These are phyloP conservation scores for Cephalotrichum gorgonifer DNA, from an alignment of 2,329 filamentous ascomycete species.

Conservation along the genomic window DNA sequence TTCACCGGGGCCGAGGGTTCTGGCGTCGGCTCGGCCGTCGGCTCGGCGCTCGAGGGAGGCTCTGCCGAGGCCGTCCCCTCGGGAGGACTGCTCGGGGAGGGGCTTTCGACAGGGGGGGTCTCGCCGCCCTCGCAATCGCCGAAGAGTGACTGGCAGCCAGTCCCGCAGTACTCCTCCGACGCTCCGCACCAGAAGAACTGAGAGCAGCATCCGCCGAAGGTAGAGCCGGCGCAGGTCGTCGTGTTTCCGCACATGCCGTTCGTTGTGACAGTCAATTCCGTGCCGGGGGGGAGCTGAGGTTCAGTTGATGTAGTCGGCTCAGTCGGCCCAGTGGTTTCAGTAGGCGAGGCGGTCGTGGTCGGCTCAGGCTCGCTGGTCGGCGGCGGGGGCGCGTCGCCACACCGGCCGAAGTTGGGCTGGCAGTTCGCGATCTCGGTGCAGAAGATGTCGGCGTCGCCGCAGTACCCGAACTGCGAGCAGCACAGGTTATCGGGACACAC, in stretches of 20 bases:
- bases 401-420: constrained; percentile 21
- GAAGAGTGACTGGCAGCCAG: constrained; percentile 1
- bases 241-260: constrained; percentile 7
- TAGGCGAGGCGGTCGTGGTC: not conserved
- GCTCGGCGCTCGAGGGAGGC: not conserved
- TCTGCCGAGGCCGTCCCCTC: not conserved
- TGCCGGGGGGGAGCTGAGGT: not conserved
- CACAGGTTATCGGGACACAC: constrained; percentile 11
- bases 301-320: not conserved
- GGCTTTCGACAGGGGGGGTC: not conserved
- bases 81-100: not conserved
- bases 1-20: not conserved
- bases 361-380: not conserved
- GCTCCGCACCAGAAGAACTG: constrained; percentile 4
- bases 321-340: not conserved
- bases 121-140: constrained; percentile 1
- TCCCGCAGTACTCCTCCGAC: not conserved
- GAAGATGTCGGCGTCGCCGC: constrained; percentile 8
- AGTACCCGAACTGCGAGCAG: constrained; percentile 13
- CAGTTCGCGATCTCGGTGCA: constrained; percentile 14
- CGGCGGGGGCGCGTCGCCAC: constrained; percentile 6
- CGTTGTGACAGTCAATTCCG: not conserved
- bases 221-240: constrained; percentile 7
- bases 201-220: constrained; percentile 2
- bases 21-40: not conserved